Evolutionary conservation across 352 stramenopile genomes (phyloP).

Genomic region (Phytopythium delawarense): DNA sequence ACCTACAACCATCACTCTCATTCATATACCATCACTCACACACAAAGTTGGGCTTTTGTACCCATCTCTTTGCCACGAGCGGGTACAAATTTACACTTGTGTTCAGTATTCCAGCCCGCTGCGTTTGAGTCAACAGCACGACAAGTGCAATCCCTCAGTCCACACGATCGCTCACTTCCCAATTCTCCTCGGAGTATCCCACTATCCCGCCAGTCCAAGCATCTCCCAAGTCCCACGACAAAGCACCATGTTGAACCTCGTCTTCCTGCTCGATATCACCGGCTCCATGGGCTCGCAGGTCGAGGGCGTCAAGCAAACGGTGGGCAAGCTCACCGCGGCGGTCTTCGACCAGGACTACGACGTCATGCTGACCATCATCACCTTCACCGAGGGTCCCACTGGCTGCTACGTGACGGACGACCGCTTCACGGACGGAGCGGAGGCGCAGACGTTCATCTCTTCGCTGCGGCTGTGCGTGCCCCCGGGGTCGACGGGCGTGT

Average conservation of each 20-base stretch:
- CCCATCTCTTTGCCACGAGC: neutral
- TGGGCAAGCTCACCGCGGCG: constrained; percentile 41
- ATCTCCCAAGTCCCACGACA: too few relatives aligned
- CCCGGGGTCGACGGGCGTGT: constrained; percentile 24
- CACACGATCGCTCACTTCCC: neutral
- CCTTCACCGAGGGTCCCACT: constrained; percentile 47
- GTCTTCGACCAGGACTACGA: constrained; percentile 48
- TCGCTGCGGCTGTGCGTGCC: constrained; percentile 40
- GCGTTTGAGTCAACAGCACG: neutral
- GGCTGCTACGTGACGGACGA: constrained; percentile 62
- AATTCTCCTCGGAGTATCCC: neutral
- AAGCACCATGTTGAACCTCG: constrained; percentile 55
- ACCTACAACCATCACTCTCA: constrained; percentile 1
- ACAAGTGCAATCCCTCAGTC: neutral
- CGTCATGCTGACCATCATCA: constrained; percentile 71
- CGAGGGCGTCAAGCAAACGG: constrained; percentile 49
- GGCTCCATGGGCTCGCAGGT: constrained; percentile 63
- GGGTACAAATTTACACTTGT: neutral
- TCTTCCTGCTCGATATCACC: constrained; percentile 72
- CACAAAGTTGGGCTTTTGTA: neutral
- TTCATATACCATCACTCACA: neutral
- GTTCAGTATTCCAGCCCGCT: neutral
- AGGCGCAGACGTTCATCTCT: constrained; percentile 36
- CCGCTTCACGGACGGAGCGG: constrained; percentile 50
- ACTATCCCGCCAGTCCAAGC: too few relatives aligned